phyloP scores from a whole-genome alignment of 192 early-diverging fungal genomes.

The Linnemannia hyalina region DNA sequence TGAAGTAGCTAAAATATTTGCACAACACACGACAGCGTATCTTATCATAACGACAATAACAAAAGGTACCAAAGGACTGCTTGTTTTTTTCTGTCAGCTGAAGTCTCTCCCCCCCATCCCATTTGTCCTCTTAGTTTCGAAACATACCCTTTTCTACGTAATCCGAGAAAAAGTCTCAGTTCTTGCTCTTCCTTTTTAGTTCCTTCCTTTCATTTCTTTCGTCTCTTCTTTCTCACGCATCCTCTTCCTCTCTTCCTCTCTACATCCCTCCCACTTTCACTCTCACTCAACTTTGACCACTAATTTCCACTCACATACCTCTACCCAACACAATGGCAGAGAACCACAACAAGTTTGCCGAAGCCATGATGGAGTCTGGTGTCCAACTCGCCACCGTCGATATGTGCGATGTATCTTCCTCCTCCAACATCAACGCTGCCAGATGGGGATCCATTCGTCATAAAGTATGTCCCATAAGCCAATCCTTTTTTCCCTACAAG shows the following conservation, averaged over 20 bases:
- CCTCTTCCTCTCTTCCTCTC: neutral
- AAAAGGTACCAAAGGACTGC: neutral
- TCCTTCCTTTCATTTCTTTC: neutral
- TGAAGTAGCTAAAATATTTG: too few species aligned
- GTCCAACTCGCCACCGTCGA: neutral
- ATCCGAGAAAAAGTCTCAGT: neutral
- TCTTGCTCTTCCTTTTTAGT: neutral
- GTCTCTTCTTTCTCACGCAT: neutral
- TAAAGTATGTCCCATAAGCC: neutral
- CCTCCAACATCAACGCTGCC: neutral
- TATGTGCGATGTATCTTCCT: neutral
- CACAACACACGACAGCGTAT: neutral
- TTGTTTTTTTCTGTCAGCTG: neutral
- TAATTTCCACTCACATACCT: neutral
- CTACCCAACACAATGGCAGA: neutral
- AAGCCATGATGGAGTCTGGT: conserved; percentile 5
- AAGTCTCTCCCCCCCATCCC: neutral
- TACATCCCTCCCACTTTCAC: neutral
- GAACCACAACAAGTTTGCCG: conserved; percentile 2
- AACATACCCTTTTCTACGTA: neutral
- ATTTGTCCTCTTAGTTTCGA: neutral
- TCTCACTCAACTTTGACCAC: neutral
- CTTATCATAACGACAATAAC: neutral
- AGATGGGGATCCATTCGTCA: conserved; percentile 4
- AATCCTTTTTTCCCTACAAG: too few species aligned